Base-by-base conservation (phyloP, 257 asterid genomes). In the Eucommia ulmoides region DNA sequence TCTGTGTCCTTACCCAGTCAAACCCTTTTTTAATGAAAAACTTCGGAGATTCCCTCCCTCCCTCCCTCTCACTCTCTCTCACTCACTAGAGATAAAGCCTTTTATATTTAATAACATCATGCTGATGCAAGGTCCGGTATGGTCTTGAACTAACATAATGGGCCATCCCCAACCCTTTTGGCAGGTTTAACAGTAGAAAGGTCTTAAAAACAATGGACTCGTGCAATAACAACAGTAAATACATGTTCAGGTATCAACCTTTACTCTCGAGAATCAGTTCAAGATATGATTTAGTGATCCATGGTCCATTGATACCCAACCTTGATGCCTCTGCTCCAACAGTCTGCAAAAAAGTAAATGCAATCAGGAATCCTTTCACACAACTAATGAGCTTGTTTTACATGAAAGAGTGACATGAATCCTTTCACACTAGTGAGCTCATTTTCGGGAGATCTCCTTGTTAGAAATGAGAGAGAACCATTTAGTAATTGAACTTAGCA, bases 201-300 rank as follows among this genome's bases (percentile, higher is more conserved):
- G 15, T 35, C 16, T 0, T 35, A 44, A 42, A 46, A 67, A 45
- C 55, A 49, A n/a, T n/a, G n/a, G n/a, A n/a, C n/a, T n/a, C n/a
- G n/a, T n/a, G n/a, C n/a, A n/a, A n/a, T n/a, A n/a, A n/a, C n/a
- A n/a, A n/a, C n/a, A n/a, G n/a, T n/a, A n/a, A n/a, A n/a, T n/a
- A n/a, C n/a, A n/a, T 29, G 48, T 60, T 49, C 33, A 54, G 70
- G 65, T 63, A 53, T 76, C 35, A 47, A 89, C 98, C 96, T 82
- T 66, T 81, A 51, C 80, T 83, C 80, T 86, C 99, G 38, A 86
- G 87, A 74, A 91, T 77, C 99, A 91, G 61, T 80, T 91, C 99
- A 49, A 91, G 92, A 74, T 91, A 91, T 41, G 96, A 91, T 75
- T 86, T 83, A 3, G 96, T 86, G 68, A 91, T 86, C 99, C 99